Conservation (phyloP, 2,329 filamentous ascomycete species). For the Chaetomiaceae sp. region DNA sequence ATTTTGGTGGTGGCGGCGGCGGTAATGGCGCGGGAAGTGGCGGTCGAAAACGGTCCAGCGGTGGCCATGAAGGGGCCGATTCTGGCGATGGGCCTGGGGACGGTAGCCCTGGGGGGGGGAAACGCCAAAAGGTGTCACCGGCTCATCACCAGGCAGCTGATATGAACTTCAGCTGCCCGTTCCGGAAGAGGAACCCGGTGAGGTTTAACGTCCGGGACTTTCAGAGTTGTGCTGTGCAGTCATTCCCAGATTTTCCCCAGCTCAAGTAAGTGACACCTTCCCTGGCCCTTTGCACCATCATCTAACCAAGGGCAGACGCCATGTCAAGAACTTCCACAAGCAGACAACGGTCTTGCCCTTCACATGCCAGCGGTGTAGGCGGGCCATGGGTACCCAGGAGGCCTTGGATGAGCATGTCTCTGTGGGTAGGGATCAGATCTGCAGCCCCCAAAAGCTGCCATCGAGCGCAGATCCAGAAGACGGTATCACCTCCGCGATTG, state of each 20-base stretch:
- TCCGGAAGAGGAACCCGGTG: conserved; percentile 27
- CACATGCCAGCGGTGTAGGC: conserved; percentile 25
- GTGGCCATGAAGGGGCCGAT: conserved; percentile 3
- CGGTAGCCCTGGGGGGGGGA: conserved; percentile 12
- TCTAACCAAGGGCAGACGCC: conserved; percentile 16
- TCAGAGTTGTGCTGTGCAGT: conserved; percentile 20
- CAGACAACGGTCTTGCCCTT: conserved; percentile 8
- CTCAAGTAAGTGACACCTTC: conserved; percentile 22
- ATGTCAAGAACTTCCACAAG: conserved; percentile 26
- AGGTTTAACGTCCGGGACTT: conserved; percentile 27
- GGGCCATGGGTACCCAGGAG: conserved; percentile 13
- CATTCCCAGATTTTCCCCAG: conserved; percentile 20
- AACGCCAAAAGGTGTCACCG: conserved; percentile 11
- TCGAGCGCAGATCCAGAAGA: conserved; percentile 24
- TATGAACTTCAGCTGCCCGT: conserved; percentile 24
- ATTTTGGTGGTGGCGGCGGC: neutral
- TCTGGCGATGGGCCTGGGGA: conserved; percentile 13
- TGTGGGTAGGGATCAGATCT: conserved; percentile 17
- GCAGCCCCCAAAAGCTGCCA: conserved; percentile 8
- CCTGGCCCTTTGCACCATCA: neutral
- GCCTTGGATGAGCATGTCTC: conserved; percentile 17
- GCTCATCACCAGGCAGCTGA: neutral
- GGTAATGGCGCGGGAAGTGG: conserved; percentile 7
- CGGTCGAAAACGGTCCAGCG: conserved; percentile 15
- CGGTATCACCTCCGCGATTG: conserved; percentile 21